These are phyloP conservation scores for Usnea hakonensis DNA, from an alignment of 495 filamentous ascomycete genomes.

Conservation along the genomic window DNA sequence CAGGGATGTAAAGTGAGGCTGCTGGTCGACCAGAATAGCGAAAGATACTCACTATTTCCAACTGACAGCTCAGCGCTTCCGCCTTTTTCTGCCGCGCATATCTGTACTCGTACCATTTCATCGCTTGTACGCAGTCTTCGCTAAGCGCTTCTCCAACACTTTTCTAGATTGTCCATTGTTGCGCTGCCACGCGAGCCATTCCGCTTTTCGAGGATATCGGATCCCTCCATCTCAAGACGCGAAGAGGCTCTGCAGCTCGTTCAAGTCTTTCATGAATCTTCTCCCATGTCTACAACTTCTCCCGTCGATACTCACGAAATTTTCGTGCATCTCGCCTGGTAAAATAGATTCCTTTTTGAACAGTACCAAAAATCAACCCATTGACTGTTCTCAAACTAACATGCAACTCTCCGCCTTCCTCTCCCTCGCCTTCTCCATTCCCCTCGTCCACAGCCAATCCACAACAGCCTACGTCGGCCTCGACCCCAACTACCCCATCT, in stretches of 20 bases:
- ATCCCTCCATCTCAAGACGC: neutral
- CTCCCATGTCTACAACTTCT: neutral
- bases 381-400: neutral
- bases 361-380: neutral
- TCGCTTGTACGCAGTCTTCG: neutral
- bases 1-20: constrained; percentile 11
- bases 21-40: neutral
- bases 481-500: neutral
- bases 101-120: neutral
- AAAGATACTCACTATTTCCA: neutral
- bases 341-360: neutral
- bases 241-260: neutral
- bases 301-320: neutral
- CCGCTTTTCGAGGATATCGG: neutral
- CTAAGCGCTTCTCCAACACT: neutral
- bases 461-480: neutral
- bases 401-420: neutral
- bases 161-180: neutral
- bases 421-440: neutral
- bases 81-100: neutral
- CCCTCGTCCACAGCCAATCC: neutral
- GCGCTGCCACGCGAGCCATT: neutral
- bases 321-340: neutral
- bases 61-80: neutral
- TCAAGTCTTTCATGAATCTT: neutral